Evolutionary conservation across 2,329 filamentous ascomycete species (phyloP).

Genomic region (Dothideomycetidae sp.): DNA sequence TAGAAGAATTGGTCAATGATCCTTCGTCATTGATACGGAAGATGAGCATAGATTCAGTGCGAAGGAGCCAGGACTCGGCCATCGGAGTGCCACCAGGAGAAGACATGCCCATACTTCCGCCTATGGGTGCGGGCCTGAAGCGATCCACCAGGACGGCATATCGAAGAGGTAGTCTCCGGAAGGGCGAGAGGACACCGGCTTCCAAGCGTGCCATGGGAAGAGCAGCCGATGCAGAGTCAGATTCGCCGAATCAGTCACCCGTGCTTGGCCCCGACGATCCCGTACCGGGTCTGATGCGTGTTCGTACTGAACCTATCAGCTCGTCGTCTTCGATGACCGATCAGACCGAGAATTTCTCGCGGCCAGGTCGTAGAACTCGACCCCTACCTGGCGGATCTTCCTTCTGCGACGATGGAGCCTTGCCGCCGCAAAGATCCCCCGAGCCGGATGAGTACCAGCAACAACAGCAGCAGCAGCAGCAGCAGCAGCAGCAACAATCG

Average conservation of each 20-base stretch:
- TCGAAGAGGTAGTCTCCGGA: conserved; percentile 70
- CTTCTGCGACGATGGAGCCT: conserved; percentile 18
- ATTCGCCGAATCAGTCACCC: conserved; percentile 36
- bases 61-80: conserved; percentile 28
- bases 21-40: conserved; percentile 57
- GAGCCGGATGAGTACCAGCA: conserved; percentile 10
- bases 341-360: conserved; percentile 43
- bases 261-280: conserved; percentile 28
- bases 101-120: conserved; percentile 76
- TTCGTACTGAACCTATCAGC: conserved; percentile 54
- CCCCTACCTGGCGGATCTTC: conserved; percentile 22
- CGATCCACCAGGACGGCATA: conserved; percentile 89
- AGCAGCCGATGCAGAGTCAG: conserved; percentile 46
- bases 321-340: conserved; percentile 18
- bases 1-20: conserved; percentile 75
- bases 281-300: conserved; percentile 43
- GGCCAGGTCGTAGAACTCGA: conserved; percentile 39
- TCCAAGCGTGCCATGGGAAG: conserved; percentile 55
- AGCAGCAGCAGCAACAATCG: conserved; percentile 41
- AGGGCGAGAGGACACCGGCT: conserved; percentile 59
- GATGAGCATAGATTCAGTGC: conserved; percentile 41
- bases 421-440: conserved; percentile 7
- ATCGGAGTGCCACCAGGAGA: conserved; percentile 35
- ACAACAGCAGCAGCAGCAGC: conserved; percentile 13
- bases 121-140: conserved; percentile 61